These are phyloP conservation scores for Closterium sp. DNA, from an alignment of 139 green algal genomes.

Conservation along the genomic window DNA sequence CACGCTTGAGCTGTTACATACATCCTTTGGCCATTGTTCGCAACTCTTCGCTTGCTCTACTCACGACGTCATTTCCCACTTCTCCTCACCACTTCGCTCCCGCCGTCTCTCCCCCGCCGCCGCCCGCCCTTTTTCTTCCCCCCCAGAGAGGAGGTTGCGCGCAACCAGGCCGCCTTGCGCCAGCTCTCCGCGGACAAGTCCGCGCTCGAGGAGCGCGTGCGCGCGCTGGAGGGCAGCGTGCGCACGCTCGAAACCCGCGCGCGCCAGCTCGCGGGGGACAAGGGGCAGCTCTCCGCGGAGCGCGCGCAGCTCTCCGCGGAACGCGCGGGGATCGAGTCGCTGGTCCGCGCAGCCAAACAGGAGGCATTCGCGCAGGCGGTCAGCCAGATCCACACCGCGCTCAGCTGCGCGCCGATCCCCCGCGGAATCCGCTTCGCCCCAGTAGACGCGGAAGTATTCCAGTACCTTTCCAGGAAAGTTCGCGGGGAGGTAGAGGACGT, in stretches of 20 bases:
- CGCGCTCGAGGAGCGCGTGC: constrained; percentile 7
- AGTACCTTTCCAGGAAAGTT: constrained; percentile 33
- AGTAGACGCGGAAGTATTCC: constrained; percentile 28
- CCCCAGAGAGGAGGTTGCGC: constrained; percentile 1
- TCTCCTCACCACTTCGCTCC: no score
- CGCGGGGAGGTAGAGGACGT: constrained; percentile 19
- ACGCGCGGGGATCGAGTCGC: neutral
- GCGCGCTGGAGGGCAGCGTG: constrained; percentile 2
- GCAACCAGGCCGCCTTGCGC: neutral
- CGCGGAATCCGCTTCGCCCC: constrained; percentile 37
- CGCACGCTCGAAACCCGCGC: neutral
- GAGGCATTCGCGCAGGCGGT: neutral
- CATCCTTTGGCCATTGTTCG: no score
- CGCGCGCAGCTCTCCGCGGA: neutral
- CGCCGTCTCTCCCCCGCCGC: no score
- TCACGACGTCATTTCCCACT: no score
- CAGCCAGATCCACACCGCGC: neutral
- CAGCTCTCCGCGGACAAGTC: constrained; percentile 6
- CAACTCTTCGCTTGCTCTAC: no score
- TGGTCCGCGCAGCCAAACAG: neutral
- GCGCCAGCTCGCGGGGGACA: constrained; percentile 8
- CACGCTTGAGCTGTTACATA: no score
- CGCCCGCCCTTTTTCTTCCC: no score
- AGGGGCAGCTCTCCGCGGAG: neutral
- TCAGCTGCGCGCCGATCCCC: constrained; percentile 19